A percentile compares a stretch with the other conserved stretches of the same genome.
These are phyloP conservation scores for Phyllosticta capitalensis DNA, from an alignment of 2,329 filamentous ascomycete genomes.

Conservation along the genomic window DNA sequence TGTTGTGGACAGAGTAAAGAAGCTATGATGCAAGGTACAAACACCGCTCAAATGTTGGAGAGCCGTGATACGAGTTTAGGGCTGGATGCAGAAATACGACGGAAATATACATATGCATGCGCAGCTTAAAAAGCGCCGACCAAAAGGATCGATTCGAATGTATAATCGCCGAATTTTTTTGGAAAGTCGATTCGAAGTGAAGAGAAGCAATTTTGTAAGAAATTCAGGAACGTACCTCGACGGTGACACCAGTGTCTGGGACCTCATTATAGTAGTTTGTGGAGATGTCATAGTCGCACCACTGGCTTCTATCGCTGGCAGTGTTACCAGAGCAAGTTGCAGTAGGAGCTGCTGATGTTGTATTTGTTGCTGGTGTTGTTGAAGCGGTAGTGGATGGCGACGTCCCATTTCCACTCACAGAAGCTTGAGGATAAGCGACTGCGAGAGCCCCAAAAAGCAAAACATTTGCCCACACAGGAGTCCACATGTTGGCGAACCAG, in stretches of 20 bases:
- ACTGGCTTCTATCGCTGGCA: conserved; percentile 20
- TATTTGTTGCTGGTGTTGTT: background rate
- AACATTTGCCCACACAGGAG: background rate
- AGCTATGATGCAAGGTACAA: background rate
- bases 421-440: background rate
- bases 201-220: background rate
- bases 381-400: background rate
- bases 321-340: conserved; percentile 24
- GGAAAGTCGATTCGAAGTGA: background rate
- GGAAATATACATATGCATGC: background rate
- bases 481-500: background rate
- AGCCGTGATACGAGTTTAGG: background rate
- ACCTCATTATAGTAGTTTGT: conserved; percentile 44
- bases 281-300: conserved; percentile 38
- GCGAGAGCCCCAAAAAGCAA: background rate
- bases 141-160: background rate
- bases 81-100: background rate
- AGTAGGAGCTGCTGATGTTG: background rate
- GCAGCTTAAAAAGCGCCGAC: background rate
- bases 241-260: conserved; percentile 46
- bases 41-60: background rate
- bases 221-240: conserved; percentile 20
- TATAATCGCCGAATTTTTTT: background rate
- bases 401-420: background rate
- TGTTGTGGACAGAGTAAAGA: conserved; percentile 47